Base-by-base conservation (phyloP, 805 yeast species). In the Yamadazyma insecticola region DNA sequence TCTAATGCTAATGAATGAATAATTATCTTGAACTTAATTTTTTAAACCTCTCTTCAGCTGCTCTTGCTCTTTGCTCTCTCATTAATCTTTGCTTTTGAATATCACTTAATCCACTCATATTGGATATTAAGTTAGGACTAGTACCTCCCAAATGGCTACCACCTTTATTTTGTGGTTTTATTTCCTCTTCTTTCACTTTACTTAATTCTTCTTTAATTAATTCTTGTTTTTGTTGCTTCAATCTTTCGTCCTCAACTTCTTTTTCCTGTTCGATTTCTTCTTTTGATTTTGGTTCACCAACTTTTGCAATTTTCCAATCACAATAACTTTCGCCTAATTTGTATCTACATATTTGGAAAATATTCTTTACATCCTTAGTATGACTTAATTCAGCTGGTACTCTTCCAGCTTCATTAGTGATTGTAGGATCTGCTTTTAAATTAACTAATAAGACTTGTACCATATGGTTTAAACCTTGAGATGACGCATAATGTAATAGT, bases 11-110 rank as follows among this genome's bases (percentile, higher is more conserved):
- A 44, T 37, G 53, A 20, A 15, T 21, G 11, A 11, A 6, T 11
- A 25, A 21, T 16, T 22, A 22, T 14, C 27, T 26, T 28, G 37
- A 37, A 14, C 28, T 24, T n/a, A n/a, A n/a, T n/a, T n/a, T 30
- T 24, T 49, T 55, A 33, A 85, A 46, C 44, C 98, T 69, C 0
- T 90, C 95, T 53, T 92, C 97, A 0, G 95, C 97, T 0, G 98
- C 98, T 33, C 97, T 72, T 1, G 97, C 97, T 33, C 97, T 69
- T 49, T 89, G 89, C 48, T 92, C 98, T 38, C 98, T 74, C 83
- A 89, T 88, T 13, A 92, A 60, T 47, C 79, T 72, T 70, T 71
- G 68, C 47, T 76, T 72, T 42, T 89, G 96, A 16, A 78, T 86
- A 1, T 79, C 87, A 6, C 77, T 70, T 33, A 90, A 63, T 0